A percentile compares a stretch with the other conserved stretches of the same genome.
These are phyloP conservation scores for Aureobasidium sp. DNA, from an alignment of 2,329 filamentous ascomycete genomes.

Conservation along the genomic window DNA sequence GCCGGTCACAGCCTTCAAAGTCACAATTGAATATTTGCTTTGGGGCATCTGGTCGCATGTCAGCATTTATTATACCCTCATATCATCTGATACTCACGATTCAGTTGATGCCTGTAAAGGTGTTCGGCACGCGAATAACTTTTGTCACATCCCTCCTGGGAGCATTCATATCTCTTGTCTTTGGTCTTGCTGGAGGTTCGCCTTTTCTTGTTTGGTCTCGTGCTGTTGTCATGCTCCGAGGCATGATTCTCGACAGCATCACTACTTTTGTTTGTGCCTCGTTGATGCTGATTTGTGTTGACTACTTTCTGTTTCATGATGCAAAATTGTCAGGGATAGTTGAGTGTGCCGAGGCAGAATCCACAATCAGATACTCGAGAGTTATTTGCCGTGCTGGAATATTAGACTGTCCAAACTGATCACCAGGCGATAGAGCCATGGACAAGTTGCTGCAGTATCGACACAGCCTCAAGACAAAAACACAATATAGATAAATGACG, in stretches of 20 bases:
- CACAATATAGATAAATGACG: not conserved
- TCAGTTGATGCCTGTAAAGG: constrained; percentile 91
- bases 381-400: not conserved
- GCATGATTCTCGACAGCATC: not conserved
- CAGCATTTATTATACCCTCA: not conserved
- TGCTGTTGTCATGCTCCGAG: not conserved
- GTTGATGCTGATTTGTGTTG: not conserved
- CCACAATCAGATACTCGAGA: not conserved
- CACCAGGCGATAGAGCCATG: no score
- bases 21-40: constrained; percentile 94
- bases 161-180: constrained; percentile 67
- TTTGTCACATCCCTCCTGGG: constrained; percentile 82
- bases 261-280: not conserved
- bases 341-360: not conserved
- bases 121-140: constrained; percentile 95
- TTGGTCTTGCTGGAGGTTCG: not conserved
- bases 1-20: constrained; percentile 80
- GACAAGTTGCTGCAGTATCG: no score
- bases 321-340: not conserved
- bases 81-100: constrained; percentile 54
- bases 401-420: not conserved
- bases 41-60: constrained; percentile 59
- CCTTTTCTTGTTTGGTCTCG: not conserved
- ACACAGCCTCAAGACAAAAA: not conserved
- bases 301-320: not conserved